phyloP scores from a whole-genome alignment of 1,284 basidiomycete genomes.

The Malassezia yamatoensis region DNA sequence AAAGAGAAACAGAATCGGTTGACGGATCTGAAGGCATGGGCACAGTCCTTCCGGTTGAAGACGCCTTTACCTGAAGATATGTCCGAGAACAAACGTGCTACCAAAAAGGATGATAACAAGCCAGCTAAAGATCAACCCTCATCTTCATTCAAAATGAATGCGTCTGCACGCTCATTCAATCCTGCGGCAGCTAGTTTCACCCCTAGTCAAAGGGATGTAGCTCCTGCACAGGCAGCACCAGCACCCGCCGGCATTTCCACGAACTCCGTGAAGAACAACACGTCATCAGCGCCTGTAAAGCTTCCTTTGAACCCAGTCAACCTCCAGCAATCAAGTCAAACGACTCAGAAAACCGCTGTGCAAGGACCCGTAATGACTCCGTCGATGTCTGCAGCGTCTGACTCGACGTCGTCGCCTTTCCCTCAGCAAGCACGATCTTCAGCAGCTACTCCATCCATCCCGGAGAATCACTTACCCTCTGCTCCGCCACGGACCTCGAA shows the following conservation, averaged over 20 bases:
- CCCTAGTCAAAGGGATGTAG: constrained; percentile 36
- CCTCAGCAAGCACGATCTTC: constrained; percentile 30
- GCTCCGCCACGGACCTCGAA: constrained; percentile 31
- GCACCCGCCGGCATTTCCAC: background rate
- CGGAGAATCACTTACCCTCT: background rate
- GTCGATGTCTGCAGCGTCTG: background rate
- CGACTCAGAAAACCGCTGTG: background rate
- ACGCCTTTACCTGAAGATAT: constrained; percentile 88
- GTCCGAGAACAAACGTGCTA: constrained; percentile 62
- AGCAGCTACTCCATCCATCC: constrained; percentile 13
- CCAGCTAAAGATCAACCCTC: constrained; percentile 21
- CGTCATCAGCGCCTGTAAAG: background rate
- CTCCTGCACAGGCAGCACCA: background rate
- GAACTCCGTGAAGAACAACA: no score
- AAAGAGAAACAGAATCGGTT: constrained; percentile 85
- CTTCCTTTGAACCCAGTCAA: background rate
- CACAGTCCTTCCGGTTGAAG: constrained; percentile 87
- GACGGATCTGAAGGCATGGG: constrained; percentile 83
- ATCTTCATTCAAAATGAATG: constrained; percentile 66
- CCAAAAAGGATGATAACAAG: constrained; percentile 43
- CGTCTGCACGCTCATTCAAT: constrained; percentile 59
- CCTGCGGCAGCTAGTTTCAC: constrained; percentile 51
- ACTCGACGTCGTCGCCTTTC: background rate
- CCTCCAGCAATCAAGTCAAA: background rate
- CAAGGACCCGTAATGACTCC: background rate